Conservation (phyloP, 2,329 filamentous ascomycete genomes). For the Fusarium caatingaense region DNA sequence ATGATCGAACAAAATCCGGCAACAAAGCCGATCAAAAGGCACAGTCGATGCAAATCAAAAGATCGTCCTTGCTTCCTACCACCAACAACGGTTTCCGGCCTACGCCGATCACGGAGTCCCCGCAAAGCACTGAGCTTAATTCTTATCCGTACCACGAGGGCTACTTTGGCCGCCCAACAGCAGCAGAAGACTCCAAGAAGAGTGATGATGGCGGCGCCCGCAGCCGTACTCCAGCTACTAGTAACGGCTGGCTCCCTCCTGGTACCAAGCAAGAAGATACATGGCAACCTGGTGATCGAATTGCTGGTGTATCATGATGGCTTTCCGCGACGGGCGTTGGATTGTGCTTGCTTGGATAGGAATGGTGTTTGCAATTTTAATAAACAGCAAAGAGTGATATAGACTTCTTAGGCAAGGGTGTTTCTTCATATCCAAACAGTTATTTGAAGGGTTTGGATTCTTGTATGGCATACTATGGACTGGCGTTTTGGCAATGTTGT, state of each 20-base stretch:
- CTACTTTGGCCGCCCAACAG: constrained; percentile 53
- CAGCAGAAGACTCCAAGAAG: constrained; percentile 64
- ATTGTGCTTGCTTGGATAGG: constrained; percentile 1
- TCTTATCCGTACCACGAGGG: constrained; percentile 60
- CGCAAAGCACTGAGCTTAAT: constrained; percentile 43
- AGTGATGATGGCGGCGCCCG: constrained; percentile 61
- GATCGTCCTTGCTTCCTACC: constrained; percentile 73
- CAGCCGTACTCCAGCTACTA: constrained; percentile 57
- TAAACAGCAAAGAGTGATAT: constrained; percentile 18
- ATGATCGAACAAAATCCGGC: constrained; percentile 90
- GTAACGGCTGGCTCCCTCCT: constrained; percentile 73
- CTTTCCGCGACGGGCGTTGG: not conserved
- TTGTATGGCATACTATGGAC: constrained; percentile 37
- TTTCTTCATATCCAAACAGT: constrained; percentile 17
- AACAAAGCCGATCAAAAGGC: constrained; percentile 88
- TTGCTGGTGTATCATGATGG: constrained; percentile 41
- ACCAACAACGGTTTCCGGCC: constrained; percentile 54
- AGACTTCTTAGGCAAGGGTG: constrained; percentile 8
- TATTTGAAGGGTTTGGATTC: constrained; percentile 27
- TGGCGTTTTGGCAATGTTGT: constrained; percentile 33
- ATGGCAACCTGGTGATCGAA: constrained; percentile 66
- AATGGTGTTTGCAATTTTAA: constrained; percentile 17
- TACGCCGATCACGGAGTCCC: constrained; percentile 40
- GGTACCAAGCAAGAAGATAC: constrained; percentile 89
- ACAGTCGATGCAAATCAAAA: constrained; percentile 61